Conservation (phyloP, 352 stramenopile genomes). For the Phytophthora parvispora region DNA sequence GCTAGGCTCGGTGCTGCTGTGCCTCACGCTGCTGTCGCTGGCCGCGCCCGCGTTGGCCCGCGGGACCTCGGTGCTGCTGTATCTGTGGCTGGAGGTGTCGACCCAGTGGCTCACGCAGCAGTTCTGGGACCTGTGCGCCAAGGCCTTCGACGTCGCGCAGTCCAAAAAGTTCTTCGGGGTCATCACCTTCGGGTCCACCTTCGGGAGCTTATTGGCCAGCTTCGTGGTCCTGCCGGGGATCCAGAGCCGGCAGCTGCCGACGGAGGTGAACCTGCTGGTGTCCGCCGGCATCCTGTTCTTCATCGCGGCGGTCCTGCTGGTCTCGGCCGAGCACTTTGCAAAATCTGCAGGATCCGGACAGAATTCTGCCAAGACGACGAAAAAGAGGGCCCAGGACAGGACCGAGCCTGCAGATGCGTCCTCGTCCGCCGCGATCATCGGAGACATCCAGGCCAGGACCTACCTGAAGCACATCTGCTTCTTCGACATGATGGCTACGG, state of each 20-base stretch:
- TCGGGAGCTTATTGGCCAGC: conserved; percentile 81
- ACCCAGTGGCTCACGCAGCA: conserved; percentile 82
- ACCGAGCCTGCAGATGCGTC: conserved; percentile 1
- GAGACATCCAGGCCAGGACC: conserved; percentile 74
- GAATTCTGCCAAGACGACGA: conserved; percentile 1
- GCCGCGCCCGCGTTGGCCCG: conserved; percentile 47
- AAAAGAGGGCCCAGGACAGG: conserved; percentile 8
- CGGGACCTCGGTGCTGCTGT: conserved; percentile 69
- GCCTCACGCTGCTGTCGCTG: conserved; percentile 65
- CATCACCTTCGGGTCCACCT: conserved; percentile 88
- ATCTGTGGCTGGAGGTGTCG: conserved; percentile 87
- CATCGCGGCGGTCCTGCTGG: conserved; percentile 66
- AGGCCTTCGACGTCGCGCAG: conserved; percentile 82
- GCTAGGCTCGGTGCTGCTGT: conserved; percentile 53
- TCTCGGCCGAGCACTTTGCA: conserved; percentile 60
- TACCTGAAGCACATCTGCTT: conserved; percentile 92
- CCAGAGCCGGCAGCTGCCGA: conserved; percentile 60
- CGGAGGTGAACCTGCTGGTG: conserved; percentile 81
- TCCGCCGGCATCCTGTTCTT: conserved; percentile 61
- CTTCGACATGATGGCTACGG: conserved; percentile 85
- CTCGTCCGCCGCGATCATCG: conserved; percentile 51
- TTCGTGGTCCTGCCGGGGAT: conserved; percentile 74
- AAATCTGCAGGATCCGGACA: conserved; percentile 15
- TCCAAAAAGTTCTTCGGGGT: conserved; percentile 91
- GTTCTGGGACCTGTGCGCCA: conserved; percentile 90